phyloP scores from a whole-genome alignment of 495 filamentous ascomycete genomes.

The Aspergillus conjunctus region DNA sequence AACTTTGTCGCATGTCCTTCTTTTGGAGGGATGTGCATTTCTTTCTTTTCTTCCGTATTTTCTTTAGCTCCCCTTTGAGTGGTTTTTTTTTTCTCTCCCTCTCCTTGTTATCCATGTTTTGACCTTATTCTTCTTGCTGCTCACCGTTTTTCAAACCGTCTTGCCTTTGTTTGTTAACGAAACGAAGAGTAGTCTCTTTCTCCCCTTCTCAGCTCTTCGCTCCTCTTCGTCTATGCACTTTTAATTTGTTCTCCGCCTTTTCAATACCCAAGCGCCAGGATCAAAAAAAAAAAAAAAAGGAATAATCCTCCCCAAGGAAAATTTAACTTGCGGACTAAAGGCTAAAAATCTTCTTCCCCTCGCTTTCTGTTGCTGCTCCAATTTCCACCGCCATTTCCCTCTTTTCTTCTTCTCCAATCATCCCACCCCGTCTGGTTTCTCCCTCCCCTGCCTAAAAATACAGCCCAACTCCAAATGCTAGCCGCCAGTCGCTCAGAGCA shows the following conservation, averaged over 20 bases:
- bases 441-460: constrained; percentile 3
- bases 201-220: constrained; percentile 3
- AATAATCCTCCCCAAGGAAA: not conserved
- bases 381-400: constrained; percentile 17
- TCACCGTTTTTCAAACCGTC: constrained; percentile 25
- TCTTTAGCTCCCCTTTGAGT: constrained; percentile 15
- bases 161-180: constrained; percentile 14
- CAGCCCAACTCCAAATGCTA: constrained; percentile 12
- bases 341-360: not conserved
- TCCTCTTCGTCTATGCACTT: not conserved
- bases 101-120: constrained; percentile 14
- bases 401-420: constrained; percentile 12
- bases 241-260: not conserved
- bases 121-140: not conserved
- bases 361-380: constrained; percentile 7
- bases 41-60: constrained; percentile 16
- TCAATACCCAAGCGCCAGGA: not conserved
- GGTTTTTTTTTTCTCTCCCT: constrained; percentile 28
- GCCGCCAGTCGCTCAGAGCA: constrained; percentile 4
- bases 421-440: not conserved
- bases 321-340: not conserved
- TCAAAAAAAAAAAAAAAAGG: not conserved
- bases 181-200: too few species aligned
- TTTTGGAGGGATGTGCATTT: constrained; percentile 21
- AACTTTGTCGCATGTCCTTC: constrained; percentile 21